Conservation (phyloP, 108 stramenopile species). For the Cyclotella sp. region DNA sequence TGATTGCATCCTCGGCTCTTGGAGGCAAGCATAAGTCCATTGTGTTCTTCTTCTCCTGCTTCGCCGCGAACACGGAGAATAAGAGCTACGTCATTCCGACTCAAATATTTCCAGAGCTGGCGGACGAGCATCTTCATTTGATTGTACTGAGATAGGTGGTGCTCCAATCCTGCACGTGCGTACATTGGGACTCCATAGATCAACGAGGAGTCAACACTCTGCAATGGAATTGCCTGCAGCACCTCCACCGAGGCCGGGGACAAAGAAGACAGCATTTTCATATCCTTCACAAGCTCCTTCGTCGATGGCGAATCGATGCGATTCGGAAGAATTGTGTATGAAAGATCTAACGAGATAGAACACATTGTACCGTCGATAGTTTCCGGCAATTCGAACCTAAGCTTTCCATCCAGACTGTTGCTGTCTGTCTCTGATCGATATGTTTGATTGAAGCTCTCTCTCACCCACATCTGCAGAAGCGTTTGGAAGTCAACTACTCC, state of each 20-base stretch:
- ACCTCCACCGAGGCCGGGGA: slow-evolving; percentile 47
- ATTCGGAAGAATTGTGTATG: slow-evolving; percentile 41
- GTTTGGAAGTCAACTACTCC: slow-evolving; percentile 44
- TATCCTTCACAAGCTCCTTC: slow-evolving; percentile 37
- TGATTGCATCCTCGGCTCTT: neutral
- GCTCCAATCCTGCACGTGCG: slow-evolving; percentile 43
- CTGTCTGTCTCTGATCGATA: slow-evolving; percentile 14
- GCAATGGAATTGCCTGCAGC: slow-evolving; percentile 45
- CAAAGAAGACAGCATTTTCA: slow-evolving; percentile 33
- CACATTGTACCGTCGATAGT: slow-evolving; percentile 51
- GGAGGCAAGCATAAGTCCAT: neutral
- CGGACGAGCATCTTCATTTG: slow-evolving; percentile 55
- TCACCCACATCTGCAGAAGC: slow-evolving; percentile 38
- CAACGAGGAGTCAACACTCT: slow-evolving; percentile 46
- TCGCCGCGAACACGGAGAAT: slow-evolving; percentile 31
- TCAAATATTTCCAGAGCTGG: slow-evolving; percentile 50
- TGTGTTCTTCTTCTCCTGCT: neutral
- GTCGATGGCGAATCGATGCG: slow-evolving; percentile 39
- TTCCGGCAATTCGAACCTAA: slow-evolving; percentile 52
- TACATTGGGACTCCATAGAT: slow-evolving; percentile 56
- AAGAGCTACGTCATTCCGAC: slow-evolving; percentile 42
- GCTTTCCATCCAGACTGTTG: slow-evolving; percentile 19
- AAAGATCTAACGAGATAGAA: slow-evolving; percentile 44
- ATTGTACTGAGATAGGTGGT: slow-evolving; percentile 44
- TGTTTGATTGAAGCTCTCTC: slow-evolving; percentile 34